Percentiles rank a stretch among this genome's conserved stretches.
Evolutionary conservation across 1,139 yeast species (phyloP).

Genomic region (Yamadazyma diddensiae): DNA sequence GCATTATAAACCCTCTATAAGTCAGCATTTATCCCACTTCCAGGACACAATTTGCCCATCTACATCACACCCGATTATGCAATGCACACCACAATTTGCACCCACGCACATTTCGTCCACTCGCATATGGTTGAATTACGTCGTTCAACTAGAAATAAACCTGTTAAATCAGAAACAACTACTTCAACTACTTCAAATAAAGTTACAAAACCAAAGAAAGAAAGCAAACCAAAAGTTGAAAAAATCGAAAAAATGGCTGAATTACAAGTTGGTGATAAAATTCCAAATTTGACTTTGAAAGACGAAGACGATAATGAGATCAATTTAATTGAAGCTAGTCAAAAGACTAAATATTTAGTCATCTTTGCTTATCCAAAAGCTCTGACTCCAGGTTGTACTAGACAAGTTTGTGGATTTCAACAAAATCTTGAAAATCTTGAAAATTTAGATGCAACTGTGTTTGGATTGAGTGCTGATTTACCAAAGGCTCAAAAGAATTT

Average conservation of each 20-base stretch:
- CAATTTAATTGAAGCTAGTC: conserved; percentile 46
- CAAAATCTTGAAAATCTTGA: conserved; percentile 56
- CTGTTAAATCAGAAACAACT: conserved; percentile 18
- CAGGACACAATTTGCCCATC: too few species aligned
- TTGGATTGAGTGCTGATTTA: conserved; percentile 72
- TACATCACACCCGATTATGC: too few species aligned
- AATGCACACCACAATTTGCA: too few species aligned
- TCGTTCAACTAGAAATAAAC: conserved; percentile 44
- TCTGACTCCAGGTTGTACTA: conserved; percentile 91
- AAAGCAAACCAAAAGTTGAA: conserved; percentile 6
- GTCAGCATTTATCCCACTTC: too few species aligned
- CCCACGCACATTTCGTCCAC: too few species aligned
- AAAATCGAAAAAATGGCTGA: conserved; percentile 16
- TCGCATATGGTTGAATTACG: conserved; percentile 51
- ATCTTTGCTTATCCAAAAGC: conserved; percentile 89
- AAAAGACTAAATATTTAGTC: conserved; percentile 50
- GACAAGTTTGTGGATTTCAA: conserved; percentile 90
- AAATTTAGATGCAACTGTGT: conserved; percentile 49
- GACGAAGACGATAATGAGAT: conserved; percentile 70
- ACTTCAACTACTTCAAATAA: conserved; percentile 3
- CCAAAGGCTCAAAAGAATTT: conserved; percentile 76
- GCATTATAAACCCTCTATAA: too few species aligned
- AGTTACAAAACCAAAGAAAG: conserved; percentile 12
- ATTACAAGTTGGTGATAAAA: conserved; percentile 60
- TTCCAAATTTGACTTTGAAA: conserved; percentile 62